Conservation (phyloP, 352 stramenopile genomes). For the Globisporangium paroecandrum region DNA sequence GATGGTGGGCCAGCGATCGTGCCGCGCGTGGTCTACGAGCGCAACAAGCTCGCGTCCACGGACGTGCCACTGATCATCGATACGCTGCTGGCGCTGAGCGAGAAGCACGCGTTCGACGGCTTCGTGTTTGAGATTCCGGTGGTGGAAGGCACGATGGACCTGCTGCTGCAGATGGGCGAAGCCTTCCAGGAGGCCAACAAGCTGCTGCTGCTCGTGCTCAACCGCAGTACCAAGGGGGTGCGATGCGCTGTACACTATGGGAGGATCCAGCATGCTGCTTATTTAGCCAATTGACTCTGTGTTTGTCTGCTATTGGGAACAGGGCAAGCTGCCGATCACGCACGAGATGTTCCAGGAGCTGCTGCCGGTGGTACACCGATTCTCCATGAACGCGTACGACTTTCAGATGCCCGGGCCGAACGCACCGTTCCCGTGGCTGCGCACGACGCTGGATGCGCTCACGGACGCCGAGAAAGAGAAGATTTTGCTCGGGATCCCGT, state of each 20-base stretch:
- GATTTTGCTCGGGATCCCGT: conserved; percentile 70
- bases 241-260: background rate
- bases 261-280: background rate
- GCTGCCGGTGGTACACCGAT: conserved; percentile 63
- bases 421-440: conserved; percentile 63
- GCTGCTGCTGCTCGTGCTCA: conserved; percentile 64
- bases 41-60: conserved; percentile 45
- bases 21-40: conserved; percentile 77
- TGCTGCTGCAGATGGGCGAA: conserved; percentile 53
- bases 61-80: conserved; percentile 59
- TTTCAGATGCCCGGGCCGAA: conserved; percentile 60
- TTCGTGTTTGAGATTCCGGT: conserved; percentile 80
- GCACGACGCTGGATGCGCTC: conserved; percentile 52
- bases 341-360: conserved; percentile 56
- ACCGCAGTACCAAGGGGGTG: conserved; percentile 53
- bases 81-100: conserved; percentile 37
- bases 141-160: conserved; percentile 48
- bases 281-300: conserved; percentile 1
- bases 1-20: conserved; percentile 45
- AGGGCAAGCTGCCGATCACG: conserved; percentile 52
- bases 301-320: background rate
- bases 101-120: conserved; percentile 54
- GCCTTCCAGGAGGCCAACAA: conserved; percentile 46
- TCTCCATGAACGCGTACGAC: conserved; percentile 84
- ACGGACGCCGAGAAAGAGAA: conserved; percentile 40